Conservation (phyloP, 2,329 filamentous ascomycete genomes). For the Didymella pomorum region DNA sequence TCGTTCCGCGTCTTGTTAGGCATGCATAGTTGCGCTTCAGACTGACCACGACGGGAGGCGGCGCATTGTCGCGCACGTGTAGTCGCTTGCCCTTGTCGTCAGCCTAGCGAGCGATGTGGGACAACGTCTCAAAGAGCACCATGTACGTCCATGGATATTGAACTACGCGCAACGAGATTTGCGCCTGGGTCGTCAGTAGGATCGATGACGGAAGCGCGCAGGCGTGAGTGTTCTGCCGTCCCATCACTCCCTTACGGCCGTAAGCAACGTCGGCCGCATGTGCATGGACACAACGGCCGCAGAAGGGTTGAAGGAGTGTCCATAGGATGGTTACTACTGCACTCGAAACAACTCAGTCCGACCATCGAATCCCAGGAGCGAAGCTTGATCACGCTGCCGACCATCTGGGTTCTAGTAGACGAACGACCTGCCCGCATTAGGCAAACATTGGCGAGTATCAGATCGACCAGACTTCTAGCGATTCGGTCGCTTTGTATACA, state of each 20-base stretch:
- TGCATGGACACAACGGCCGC: background rate
- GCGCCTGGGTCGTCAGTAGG: background rate
- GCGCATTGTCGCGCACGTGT: conserved; percentile 20
- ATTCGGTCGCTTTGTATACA: conserved; percentile 4
- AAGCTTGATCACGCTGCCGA: background rate
- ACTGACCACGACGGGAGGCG: conserved; percentile 11
- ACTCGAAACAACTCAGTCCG: no score
- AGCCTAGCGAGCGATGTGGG: conserved; percentile 1
- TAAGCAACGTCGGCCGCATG: background rate
- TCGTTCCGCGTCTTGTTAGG: background rate
- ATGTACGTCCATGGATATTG: background rate
- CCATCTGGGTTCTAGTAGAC: conserved; percentile 3
- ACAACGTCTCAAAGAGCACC: background rate
- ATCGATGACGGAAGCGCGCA: conserved; percentile 4
- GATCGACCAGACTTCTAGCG: background rate
- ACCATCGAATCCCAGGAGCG: background rate
- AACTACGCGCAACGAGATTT: background rate
- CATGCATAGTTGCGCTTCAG: background rate
- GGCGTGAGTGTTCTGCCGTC: no score
- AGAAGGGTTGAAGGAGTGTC: no score
- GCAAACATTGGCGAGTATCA: conserved; percentile 22
- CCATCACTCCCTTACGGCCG: background rate
- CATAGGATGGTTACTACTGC: no score
- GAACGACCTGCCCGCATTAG: conserved; percentile 24
- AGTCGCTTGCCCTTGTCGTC: conserved; percentile 25